Percentiles rank a stretch among this genome's conserved stretches.
Evolutionary conservation across 441 rosid species (phyloP).

Genomic region (Brassica balearica): DNA sequence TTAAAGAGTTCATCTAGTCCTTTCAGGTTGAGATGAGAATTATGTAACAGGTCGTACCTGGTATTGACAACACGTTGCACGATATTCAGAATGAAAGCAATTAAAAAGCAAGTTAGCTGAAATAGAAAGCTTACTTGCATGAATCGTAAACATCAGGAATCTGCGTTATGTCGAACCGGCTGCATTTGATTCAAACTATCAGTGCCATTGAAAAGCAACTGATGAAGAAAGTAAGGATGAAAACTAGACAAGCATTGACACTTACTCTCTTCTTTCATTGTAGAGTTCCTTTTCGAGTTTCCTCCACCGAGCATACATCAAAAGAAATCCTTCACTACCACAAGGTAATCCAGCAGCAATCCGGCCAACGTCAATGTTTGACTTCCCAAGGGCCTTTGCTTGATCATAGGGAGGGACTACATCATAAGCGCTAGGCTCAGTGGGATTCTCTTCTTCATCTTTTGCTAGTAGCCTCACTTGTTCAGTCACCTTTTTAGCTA

Average conservation of each 20-base stretch:
- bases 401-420: constrained; percentile 92
- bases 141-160: constrained; percentile 99
- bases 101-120: constrained; percentile 15
- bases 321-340: constrained; percentile 96
- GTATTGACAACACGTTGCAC: constrained; percentile 12
- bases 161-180: constrained; percentile 95
- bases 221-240: constrained; percentile 4
- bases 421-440: constrained; percentile 66
- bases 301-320: constrained; percentile 99
- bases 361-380: constrained; percentile 93
- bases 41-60: constrained; percentile 95
- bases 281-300: constrained; percentile 96
- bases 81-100: constrained; percentile 8
- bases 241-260: constrained; percentile 17
- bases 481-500: constrained; percentile 89
- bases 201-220: too few species aligned
- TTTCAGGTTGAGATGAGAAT: constrained; percentile 90
- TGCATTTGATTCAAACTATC: constrained; percentile 49
- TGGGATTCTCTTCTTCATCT: constrained; percentile 85
- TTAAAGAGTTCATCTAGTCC: constrained; percentile 88
- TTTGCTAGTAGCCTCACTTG: constrained; percentile 87
- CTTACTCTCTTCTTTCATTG: constrained; percentile 95
- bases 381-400: constrained; percentile 99
- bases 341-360: constrained; percentile 99
- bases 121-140: constrained; percentile 82